These are phyloP conservation scores for Conticribra guillardii DNA, from an alignment of 108 stramenopile species.

Conservation along the genomic window DNA sequence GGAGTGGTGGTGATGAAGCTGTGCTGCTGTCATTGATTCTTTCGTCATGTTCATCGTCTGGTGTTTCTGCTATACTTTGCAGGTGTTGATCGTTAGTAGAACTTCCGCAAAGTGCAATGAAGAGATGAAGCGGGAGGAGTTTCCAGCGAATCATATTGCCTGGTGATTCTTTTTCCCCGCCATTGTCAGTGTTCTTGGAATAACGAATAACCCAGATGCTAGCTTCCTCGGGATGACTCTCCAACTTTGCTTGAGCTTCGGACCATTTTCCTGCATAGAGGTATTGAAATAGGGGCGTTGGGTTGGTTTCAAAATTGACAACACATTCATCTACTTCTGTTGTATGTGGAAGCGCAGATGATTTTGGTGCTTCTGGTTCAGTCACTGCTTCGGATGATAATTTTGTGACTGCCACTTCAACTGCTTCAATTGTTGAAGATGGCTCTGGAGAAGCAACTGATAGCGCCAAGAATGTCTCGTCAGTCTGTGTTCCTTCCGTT, in stretches of 20 bases:
- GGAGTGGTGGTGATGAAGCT: conserved; percentile 1
- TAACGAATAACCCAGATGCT: conserved; percentile 37
- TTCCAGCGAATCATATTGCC: conserved; percentile 24
- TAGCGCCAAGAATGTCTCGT: too few relatives aligned
- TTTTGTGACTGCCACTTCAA: too few relatives aligned
- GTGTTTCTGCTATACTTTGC: too few relatives aligned
- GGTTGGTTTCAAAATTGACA: conserved; percentile 32
- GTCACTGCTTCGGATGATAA: too few relatives aligned
- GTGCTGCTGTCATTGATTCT: not conserved
- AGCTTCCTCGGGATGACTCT: conserved; percentile 42
- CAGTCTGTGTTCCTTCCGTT: too few relatives aligned
- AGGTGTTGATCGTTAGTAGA: too few relatives aligned
- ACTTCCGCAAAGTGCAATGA: conserved; percentile 18
- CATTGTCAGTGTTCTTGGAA: not conserved
- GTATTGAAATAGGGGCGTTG: conserved; percentile 23
- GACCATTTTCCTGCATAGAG: conserved; percentile 30
- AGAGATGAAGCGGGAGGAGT: conserved; percentile 45
- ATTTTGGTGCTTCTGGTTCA: too few relatives aligned
- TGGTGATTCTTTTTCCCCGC: not conserved
- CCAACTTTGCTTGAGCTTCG: conserved; percentile 13
- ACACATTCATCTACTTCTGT: conserved; percentile 12
- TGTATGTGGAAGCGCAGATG: not conserved
- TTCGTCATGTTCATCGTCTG: too few relatives aligned
- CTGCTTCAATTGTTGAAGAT: too few relatives aligned
- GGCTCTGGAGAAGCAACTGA: too few relatives aligned